Evolutionary conservation across 1,139 yeast genomes (phyloP).

Genomic region (Nadsonia commutata): DNA sequence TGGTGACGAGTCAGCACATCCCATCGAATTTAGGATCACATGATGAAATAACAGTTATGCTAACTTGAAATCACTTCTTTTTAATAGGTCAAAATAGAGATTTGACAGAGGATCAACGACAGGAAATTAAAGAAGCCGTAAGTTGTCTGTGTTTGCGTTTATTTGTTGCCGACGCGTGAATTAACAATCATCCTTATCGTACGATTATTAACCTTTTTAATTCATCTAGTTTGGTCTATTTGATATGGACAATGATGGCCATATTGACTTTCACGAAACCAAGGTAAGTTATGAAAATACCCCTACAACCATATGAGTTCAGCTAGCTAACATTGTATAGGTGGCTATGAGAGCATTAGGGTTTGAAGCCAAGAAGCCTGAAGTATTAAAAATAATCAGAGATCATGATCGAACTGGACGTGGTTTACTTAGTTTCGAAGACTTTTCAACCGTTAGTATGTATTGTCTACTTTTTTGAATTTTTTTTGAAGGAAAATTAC

Average conservation of each 20-base stretch:
- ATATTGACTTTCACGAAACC: conserved; percentile 80
- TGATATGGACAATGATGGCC: conserved; percentile 86
- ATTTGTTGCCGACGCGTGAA: neutral
- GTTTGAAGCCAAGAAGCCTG: conserved; percentile 68
- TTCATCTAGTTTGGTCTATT: conserved; percentile 48
- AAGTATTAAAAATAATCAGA: conserved; percentile 65
- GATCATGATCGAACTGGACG: conserved; percentile 72
- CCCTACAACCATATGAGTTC: neutral
- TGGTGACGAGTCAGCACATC: too few species aligned
- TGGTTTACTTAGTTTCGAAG: conserved; percentile 62
- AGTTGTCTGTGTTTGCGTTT: conserved; percentile 13
- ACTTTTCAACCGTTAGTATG: conserved; percentile 60
- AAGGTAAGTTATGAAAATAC: conserved; percentile 29
- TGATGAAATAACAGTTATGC: too few species aligned
- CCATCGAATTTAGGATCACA: too few species aligned
- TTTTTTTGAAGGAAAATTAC: neutral
- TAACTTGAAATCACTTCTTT: too few species aligned
- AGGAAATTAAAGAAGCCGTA: conserved; percentile 81
- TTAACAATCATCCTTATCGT: too few species aligned
- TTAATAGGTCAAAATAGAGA: conserved; percentile 24
- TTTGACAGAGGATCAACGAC: conserved; percentile 76
- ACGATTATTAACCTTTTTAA: too few species aligned
- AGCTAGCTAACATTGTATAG: conserved; percentile 9
- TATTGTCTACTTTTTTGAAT: conserved; percentile 10
- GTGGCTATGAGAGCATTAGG: conserved; percentile 92